Base-by-base conservation (phyloP, 441 rosid genomes). In the Jatropha multifida region DNA sequence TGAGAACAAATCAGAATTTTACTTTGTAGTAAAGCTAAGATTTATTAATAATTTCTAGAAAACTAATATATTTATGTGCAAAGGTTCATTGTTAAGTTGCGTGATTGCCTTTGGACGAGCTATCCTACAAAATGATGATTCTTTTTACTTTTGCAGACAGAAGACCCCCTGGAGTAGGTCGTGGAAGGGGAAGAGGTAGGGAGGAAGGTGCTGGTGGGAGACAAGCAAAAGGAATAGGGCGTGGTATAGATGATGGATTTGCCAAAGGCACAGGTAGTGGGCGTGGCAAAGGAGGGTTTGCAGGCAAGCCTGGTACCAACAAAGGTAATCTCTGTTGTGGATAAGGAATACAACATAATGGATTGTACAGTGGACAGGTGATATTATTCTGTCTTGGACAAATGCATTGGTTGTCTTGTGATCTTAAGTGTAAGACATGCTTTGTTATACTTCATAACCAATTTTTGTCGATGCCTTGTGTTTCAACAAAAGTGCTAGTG, bases 131-230 rank as follows among this genome's bases (percentile, higher is more conserved):
- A 49, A 15, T 18, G 11, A 44, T 3, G 5, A 51, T 17, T 65
- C 65, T 63, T 63, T 4, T 51, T 23, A 14, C 58, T 14, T 76
- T 12, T 73, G 2, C 85, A 82, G 86, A 84, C 78, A 79, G 90
- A 61, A 89, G 70, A 76, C 88, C 89, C 46, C 88, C 85, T 41
- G 88, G 87, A n/a, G 86, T 84, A 0, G 92, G 90, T 42, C 82
- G 85, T 71, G 90, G 89, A 79, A 82, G 88, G 74, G 88, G 90
- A 71, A 84, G 89, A 73, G 90, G 92, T 49, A 84, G 89, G 81
- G 88, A 85, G 72, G 87, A 87, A 32, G 84, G 85, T 71, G 46
- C 85, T 72, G 89, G 85, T 81, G 89, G 86, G 66, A 83, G 85
- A 78, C 88, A 67, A 77, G 65, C 81, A 52, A 86, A 80, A 80